phyloP scores from a whole-genome alignment of 2,329 filamentous ascomycete species.

The Penicillium frequentans region DNA sequence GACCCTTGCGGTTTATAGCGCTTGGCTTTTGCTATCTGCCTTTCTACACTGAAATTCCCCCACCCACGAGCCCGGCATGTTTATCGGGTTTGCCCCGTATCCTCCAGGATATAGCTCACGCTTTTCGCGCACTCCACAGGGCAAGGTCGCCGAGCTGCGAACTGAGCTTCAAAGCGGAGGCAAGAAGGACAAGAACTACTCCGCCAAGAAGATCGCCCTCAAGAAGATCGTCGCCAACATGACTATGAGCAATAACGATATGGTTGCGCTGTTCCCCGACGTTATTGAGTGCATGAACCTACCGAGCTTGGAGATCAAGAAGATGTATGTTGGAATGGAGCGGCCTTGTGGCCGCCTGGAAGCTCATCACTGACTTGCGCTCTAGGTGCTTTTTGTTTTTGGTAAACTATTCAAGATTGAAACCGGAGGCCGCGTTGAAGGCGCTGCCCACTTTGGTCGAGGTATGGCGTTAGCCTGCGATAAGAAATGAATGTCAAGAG shows the following conservation, averaged over 20 bases:
- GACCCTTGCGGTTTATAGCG: background rate
- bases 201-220: constrained; percentile 92
- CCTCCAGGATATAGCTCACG: constrained; percentile 31
- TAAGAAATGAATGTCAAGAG: background rate
- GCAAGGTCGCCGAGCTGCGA: constrained; percentile 96
- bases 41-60: constrained; percentile 4
- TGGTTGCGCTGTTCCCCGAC: constrained; percentile 95
- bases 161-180: constrained; percentile 89
- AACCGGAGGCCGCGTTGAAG: constrained; percentile 90
- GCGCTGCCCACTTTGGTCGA: constrained; percentile 83
- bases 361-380: background rate
- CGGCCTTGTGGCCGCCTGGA: background rate
- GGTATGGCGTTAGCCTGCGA: constrained; percentile 48
- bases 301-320: constrained; percentile 95
- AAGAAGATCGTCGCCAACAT: constrained; percentile 99
- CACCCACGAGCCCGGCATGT: constrained; percentile 23
- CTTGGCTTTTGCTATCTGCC: background rate
- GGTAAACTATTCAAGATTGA: constrained; percentile 94
- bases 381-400: constrained; percentile 93
- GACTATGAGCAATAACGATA: constrained; percentile 99
- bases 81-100: constrained; percentile 31
- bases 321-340: constrained; percentile 68
- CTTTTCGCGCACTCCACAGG: constrained; percentile 61
- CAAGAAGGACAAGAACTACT: constrained; percentile 97
- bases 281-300: constrained; percentile 95